Evolutionary conservation across 2,329 filamentous ascomycete genomes (phyloP), one percentile per base, ranked within the genome.

Genomic region (Paradendryphiella salina): DNA sequence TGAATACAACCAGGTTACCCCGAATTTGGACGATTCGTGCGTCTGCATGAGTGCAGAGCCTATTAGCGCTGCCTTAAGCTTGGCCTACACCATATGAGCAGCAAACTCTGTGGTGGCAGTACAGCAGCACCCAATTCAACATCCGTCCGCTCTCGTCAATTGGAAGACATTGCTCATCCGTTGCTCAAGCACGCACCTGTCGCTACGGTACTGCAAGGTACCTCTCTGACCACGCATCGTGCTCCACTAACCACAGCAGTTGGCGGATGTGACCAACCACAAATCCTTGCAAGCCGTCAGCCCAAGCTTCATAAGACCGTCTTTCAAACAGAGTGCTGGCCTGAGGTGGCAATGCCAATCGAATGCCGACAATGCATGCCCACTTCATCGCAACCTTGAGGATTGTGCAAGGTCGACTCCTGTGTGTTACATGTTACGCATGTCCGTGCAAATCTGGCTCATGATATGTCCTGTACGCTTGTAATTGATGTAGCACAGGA

Each of bases 161-260:
- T 10, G 3, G 5, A 13, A 31, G 18, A 8, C 26, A 10, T 17
- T 20, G 11, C 5, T 17, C 32, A 29, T 14, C 8, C 26, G 34
- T 50, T 20, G 23, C 41, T 15, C 20, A 36, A 20, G 26, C 42
- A 44, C 17, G 38, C 33, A 43, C 23, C 28, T 20, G 32, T 33
- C 13, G 14, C 34, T 20, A 18, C 14, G 21, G 40, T 18, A 43
- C 13, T 26, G 23, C 29, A 26, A 31, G 7, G 23, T 13, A 15
- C 43, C 26, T 21, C 34, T 40, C 32, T 46, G 26, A 18, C 29
- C 48, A 53, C 47, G 56, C 56, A 23, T 50, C 32, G 56, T 61
- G 44, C 54, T 36, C 61, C 52, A 26, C 23, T 23, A 14, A 39
- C 18, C 29, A 15, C 42, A 31, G 33, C 20, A 43, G n/a, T 14